phyloP scores from a whole-genome alignment of 2,329 filamentous ascomycete genomes.

The Paradendryphiella salina region DNA sequence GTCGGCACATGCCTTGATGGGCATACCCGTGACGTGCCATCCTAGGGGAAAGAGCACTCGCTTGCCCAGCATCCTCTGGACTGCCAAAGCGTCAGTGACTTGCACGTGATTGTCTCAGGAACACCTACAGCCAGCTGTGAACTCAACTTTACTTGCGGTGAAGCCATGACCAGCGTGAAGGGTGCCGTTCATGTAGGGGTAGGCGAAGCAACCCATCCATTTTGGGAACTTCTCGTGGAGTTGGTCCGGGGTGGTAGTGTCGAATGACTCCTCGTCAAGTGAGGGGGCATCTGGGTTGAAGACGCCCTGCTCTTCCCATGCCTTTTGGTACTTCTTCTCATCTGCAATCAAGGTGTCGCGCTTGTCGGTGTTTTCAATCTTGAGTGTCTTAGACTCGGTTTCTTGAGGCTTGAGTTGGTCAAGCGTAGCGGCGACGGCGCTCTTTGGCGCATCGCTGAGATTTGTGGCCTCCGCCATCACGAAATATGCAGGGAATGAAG shows the following conservation, averaged over 20 bases:
- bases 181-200: slow-evolving; percentile 52
- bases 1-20: slow-evolving; percentile 93
- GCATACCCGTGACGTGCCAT: slow-evolving; percentile 94
- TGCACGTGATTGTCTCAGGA: background rate
- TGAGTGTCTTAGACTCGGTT: slow-evolving; percentile 63
- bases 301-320: slow-evolving; percentile 75
- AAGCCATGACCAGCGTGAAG: slow-evolving; percentile 92
- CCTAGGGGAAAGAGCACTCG: slow-evolving; percentile 85
- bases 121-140: slow-evolving; percentile 67
- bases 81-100: background rate
- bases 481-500: slow-evolving; percentile 8
- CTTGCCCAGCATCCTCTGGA: slow-evolving; percentile 88
- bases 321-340: slow-evolving; percentile 90
- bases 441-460: slow-evolving; percentile 35
- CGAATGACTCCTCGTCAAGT: slow-evolving; percentile 73
- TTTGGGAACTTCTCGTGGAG: slow-evolving; percentile 83
- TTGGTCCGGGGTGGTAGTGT: slow-evolving; percentile 72
- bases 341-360: slow-evolving; percentile 77
- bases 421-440: slow-evolving; percentile 57
- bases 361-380: slow-evolving; percentile 80
- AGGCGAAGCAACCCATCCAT: slow-evolving; percentile 82
- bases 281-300: slow-evolving; percentile 88
- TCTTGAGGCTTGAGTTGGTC: slow-evolving; percentile 59
- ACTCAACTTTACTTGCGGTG: slow-evolving; percentile 90
- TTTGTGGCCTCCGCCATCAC: slow-evolving; percentile 41